These are phyloP conservation scores for Nannizzia gypsea DNA, from an alignment of 2,329 filamentous ascomycete species.

Conservation along the genomic window DNA sequence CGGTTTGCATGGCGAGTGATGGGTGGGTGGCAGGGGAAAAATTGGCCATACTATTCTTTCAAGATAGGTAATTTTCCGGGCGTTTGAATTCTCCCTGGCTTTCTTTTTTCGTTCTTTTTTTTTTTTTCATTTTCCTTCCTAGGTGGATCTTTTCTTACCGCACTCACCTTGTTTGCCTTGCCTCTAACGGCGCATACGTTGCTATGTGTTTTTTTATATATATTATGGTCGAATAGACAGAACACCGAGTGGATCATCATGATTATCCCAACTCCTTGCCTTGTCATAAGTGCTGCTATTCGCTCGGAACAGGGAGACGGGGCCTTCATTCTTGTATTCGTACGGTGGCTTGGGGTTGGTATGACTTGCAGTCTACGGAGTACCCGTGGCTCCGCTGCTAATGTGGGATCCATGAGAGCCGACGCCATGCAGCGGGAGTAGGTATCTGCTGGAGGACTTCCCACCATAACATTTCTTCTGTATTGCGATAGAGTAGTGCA, in stretches of 20 bases:
- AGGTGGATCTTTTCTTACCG: not conserved
- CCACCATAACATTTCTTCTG: not conserved
- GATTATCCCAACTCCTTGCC: not conserved
- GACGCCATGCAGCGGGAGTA: conserved; percentile 1
- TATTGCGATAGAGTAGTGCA: not conserved
- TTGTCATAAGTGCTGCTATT: not conserved
- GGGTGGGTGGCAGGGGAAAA: not conserved
- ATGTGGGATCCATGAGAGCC: not conserved
- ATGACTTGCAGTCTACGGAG: conserved; percentile 4
- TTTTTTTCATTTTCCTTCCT: not conserved
- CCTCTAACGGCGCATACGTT: not conserved
- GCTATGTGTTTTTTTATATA: not conserved
- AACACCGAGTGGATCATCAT: not conserved
- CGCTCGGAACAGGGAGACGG: not conserved
- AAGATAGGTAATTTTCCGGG: not conserved
- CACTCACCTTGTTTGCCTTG: not conserved
- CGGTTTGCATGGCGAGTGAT: not conserved
- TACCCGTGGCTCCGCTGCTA: not conserved
- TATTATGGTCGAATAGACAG: not conserved
- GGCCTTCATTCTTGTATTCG: not conserved
- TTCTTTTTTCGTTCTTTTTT: not conserved
- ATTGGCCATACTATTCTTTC: not conserved
- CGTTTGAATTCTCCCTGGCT: not conserved
- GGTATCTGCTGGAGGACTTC: not conserved
- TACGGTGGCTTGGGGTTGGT: not conserved